Conservation (phyloP, 768 basidiomycete species). For the Agrocybe pediades region DNA sequence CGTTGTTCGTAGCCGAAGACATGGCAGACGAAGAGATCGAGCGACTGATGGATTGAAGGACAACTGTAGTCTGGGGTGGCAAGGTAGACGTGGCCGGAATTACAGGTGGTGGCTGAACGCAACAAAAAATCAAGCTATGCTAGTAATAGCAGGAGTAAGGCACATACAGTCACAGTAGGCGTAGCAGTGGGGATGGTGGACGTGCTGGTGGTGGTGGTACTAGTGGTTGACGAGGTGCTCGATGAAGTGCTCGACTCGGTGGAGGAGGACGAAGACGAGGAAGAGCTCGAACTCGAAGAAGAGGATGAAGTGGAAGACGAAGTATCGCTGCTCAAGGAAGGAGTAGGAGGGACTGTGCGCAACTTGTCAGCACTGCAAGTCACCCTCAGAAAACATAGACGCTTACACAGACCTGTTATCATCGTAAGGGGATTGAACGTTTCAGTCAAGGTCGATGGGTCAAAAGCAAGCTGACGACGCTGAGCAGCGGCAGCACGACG, state of each 20-base stretch:
- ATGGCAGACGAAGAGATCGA: not conserved
- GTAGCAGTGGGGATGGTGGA: not conserved
- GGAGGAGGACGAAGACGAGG: not conserved
- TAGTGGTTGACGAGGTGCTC: not conserved
- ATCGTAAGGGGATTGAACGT: not conserved
- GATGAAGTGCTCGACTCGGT: not conserved
- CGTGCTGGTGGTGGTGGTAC: not conserved
- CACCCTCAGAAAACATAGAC: not conserved
- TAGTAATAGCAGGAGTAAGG: not conserved
- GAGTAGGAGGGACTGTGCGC: not conserved
- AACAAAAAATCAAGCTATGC: not conserved
- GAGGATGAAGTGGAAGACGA: not conserved
- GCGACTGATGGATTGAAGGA: not conserved
- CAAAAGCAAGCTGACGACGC: not conserved
- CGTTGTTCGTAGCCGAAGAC: not conserved
- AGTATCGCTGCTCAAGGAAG: not conserved
- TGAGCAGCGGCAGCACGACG: not conserved
- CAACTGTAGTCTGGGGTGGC: not conserved
- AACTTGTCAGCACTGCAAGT: not conserved
- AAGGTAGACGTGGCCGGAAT: not conserved
- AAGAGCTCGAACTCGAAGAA: not conserved
- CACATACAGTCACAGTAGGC: not conserved
- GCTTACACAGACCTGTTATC: not conserved
- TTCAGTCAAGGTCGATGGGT: not conserved
- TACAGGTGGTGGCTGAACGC: not conserved